These are phyloP conservation scores for Erodium texanum DNA, from an alignment of 441 rosid species.

Conservation along the genomic window DNA sequence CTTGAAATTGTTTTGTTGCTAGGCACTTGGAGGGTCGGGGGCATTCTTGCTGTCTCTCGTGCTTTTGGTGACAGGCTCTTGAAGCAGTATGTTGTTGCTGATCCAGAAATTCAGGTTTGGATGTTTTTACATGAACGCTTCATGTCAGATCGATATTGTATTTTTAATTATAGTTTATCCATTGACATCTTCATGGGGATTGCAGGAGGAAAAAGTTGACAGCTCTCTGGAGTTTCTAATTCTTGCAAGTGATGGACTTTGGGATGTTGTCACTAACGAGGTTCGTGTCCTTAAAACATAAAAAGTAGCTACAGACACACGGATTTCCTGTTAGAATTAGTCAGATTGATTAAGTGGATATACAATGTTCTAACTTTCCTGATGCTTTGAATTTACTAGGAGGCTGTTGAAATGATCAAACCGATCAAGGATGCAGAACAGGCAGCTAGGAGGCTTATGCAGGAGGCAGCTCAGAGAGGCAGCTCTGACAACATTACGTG, in stretches of 20 bases:
- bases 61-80: slow-evolving; percentile 94
- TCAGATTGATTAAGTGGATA: too few species aligned
- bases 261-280: slow-evolving; percentile 97
- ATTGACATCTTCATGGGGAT: slow-evolving; percentile 14
- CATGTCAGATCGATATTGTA: not conserved
- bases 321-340: too few species aligned
- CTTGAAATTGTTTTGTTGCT: slow-evolving; percentile 16
- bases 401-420: slow-evolving; percentile 77
- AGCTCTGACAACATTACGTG: slow-evolving; percentile 97
- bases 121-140: not conserved
- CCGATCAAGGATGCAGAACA: slow-evolving; percentile 67
- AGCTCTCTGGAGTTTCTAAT: slow-evolving; percentile 89
- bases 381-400: slow-evolving; percentile 39
- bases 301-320: not conserved
- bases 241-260: slow-evolving; percentile 97
- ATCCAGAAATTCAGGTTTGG: slow-evolving; percentile 91
- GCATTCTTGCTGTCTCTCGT: slow-evolving; percentile 98
- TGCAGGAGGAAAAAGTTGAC: slow-evolving; percentile 85
- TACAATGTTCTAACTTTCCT: not conserved
- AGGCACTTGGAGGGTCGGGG: slow-evolving; percentile 99
- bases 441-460: slow-evolving; percentile 74
- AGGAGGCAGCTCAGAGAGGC: slow-evolving; percentile 83
- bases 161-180: too few species aligned
- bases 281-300: slow-evolving; percentile 23
- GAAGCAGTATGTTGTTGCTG: slow-evolving; percentile 98